Base-by-base conservation (phyloP, 352 stramenopile genomes). In the Phytophthora brassicae region DNA sequence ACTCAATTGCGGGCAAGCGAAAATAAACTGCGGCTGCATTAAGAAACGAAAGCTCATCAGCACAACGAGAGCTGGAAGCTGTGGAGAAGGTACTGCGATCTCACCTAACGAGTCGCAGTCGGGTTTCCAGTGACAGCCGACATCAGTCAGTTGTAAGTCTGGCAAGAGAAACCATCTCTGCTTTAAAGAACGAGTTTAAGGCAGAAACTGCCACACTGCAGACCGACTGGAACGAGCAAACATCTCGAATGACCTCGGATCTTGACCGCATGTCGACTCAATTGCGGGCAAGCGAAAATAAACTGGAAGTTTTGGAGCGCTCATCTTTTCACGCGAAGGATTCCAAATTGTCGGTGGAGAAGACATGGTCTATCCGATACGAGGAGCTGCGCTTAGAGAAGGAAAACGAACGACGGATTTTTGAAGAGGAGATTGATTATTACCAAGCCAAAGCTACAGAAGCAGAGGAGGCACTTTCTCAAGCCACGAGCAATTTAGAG, bases 171-270 rank as follows among this genome's bases (percentile, higher is more conserved):
- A 64, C 58, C 4, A 71, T 79, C 14, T 43, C 64, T 0, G 47
- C 46, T 23, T 52, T 88, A 9, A 76, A 85, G 51, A 58, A 68
- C 7, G 68, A 83, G 1, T 86, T 88, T 19, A 79, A 88, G 44
- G 47, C 59, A 2, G 68, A 88, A 19, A 44, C 58, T 9, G 58
- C 57, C 23, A 47, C 35, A 7, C 36, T 91, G 38, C 55, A 81
- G 33, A 65, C 60, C 6, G 65, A 70, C 12, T 87, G 70, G 75
- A 74, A 86, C 39, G 66, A 89, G 20, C 68, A 89, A 53, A 31
- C 49, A 3, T 72, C 66, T 1, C 3, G 49, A n/a, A 61, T 83
- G 68, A 61, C 39, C 13, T 66, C 45, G 0, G 70, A 84, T 19
- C 56, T 91, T 16, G 77, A 88, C 13, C 68, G 63, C 3, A 26